Conservation (phyloP, 2,329 filamentous ascomycete species). For the Fusarium sp. region DNA sequence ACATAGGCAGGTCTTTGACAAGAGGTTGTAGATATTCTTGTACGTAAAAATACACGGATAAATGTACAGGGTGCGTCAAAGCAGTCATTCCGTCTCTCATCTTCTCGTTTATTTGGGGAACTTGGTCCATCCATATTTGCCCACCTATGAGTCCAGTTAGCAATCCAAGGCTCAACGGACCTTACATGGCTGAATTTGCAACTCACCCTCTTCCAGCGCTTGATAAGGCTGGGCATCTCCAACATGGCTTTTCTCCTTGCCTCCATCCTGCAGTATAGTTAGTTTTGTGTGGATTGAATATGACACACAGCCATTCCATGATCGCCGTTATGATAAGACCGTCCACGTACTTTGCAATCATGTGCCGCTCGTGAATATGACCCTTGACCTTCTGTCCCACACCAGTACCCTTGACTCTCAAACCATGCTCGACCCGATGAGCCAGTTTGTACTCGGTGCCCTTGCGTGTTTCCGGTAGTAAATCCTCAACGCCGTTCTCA, state of each 20-base stretch:
- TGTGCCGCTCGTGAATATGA: slow-evolving; percentile 88
- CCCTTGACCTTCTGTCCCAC: slow-evolving; percentile 95
- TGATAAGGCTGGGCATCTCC: slow-evolving; percentile 92
- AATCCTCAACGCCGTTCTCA: slow-evolving; percentile 81
- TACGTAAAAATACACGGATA: slow-evolving; percentile 53
- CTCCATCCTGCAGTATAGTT: slow-evolving; percentile 73
- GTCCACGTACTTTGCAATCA: slow-evolving; percentile 77
- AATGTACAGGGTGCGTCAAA: slow-evolving; percentile 49
- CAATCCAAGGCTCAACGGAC: slow-evolving; percentile 14
- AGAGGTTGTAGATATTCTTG: slow-evolving; percentile 40
- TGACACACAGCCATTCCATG: neutral
- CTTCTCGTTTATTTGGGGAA: slow-evolving; percentile 65
- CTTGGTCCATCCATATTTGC: slow-evolving; percentile 68
- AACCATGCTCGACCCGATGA: slow-evolving; percentile 80
- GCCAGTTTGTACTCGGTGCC: slow-evolving; percentile 77
- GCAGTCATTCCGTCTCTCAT: slow-evolving; percentile 37
- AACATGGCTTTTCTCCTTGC: slow-evolving; percentile 92
- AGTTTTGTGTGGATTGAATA: slow-evolving; percentile 24
- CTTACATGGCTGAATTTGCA: neutral
- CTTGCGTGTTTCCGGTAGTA: slow-evolving; percentile 83
- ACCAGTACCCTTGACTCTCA: slow-evolving; percentile 92
- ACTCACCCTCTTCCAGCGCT: slow-evolving; percentile 89
- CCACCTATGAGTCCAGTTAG: slow-evolving; percentile 62
- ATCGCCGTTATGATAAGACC: neutral
- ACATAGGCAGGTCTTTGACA: slow-evolving; percentile 19